These are phyloP conservation scores for Nitzschia palea DNA, from an alignment of 108 stramenopile species.

Conservation along the genomic window DNA sequence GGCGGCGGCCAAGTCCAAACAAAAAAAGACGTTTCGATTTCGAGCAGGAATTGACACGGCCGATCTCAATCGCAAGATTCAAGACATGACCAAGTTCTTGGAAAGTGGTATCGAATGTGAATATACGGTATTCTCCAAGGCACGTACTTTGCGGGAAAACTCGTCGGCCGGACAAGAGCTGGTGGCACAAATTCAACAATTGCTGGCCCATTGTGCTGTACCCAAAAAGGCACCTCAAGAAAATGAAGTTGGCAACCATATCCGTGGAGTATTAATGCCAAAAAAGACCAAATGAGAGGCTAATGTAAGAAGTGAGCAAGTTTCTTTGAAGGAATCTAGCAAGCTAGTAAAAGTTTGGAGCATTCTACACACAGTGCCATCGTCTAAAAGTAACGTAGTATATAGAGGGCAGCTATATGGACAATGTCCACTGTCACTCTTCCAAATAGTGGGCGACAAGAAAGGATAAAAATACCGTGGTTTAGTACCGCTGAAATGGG, in stretches of 20 bases:
- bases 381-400: too few species aligned
- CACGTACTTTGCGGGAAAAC: conserved; percentile 40
- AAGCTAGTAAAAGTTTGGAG: too few species aligned
- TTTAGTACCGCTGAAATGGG: conserved; percentile 7
- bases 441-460: background rate
- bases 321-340: too few species aligned
- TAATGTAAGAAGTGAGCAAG: too few species aligned
- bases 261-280: conserved; percentile 15
- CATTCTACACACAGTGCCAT: too few species aligned
- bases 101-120: conserved; percentile 60
- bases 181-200: conserved; percentile 48
- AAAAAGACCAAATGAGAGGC: conserved; percentile 12
- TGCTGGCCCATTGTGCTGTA: conserved; percentile 41
- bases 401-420: too few species aligned
- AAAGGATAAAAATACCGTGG: too few species aligned
- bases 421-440: too few species aligned
- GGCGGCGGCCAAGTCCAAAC: conserved; percentile 28
- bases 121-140: conserved; percentile 54
- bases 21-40: conserved; percentile 41
- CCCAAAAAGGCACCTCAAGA: conserved; percentile 13
- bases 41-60: conserved; percentile 66
- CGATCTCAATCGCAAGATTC: conserved; percentile 60
- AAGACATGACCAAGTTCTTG: conserved; percentile 48
- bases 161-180: conserved; percentile 46
- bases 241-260: conserved; percentile 15